Conservation (phyloP, 495 filamentous ascomycete genomes). For the Bacidia gigantensis region DNA sequence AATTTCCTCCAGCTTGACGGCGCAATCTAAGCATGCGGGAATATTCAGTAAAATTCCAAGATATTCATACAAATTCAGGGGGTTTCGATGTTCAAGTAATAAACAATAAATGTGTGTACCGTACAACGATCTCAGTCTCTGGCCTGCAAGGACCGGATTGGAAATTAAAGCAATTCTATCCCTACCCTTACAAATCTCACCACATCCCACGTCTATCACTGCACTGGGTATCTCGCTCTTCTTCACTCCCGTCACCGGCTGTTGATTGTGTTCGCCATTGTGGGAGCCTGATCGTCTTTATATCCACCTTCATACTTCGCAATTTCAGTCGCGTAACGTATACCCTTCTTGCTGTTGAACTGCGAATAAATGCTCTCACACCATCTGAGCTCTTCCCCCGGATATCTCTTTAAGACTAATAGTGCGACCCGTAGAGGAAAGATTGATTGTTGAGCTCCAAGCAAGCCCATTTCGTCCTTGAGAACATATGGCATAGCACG, state of each 20-base stretch:
- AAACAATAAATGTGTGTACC: too few relatives aligned
- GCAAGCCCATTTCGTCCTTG: slow-evolving; percentile 10
- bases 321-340: slow-evolving; percentile 10
- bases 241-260: not conserved
- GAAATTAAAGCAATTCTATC: too few relatives aligned
- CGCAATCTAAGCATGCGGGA: too few relatives aligned
- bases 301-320: slow-evolving; percentile 7
- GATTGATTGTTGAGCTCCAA: slow-evolving; percentile 9
- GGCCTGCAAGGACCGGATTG: too few relatives aligned
- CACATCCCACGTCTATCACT: too few relatives aligned
- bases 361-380: slow-evolving; percentile 7
- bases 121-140: too few relatives aligned
- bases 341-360: slow-evolving; percentile 7
- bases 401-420: not conserved
- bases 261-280: not conserved
- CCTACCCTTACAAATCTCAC: too few relatives aligned
- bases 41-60: too few relatives aligned
- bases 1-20: too few relatives aligned
- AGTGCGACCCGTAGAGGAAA: slow-evolving; percentile 11
- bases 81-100: too few relatives aligned
- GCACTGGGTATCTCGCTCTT: not conserved
- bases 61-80: too few relatives aligned
- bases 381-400: slow-evolving; percentile 10
- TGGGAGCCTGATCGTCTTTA: not conserved
- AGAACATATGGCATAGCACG: slow-evolving; percentile 11